Evolutionary conservation across 352 stramenopile genomes (phyloP).

Genomic region (Halophytophthora batemanensis): DNA sequence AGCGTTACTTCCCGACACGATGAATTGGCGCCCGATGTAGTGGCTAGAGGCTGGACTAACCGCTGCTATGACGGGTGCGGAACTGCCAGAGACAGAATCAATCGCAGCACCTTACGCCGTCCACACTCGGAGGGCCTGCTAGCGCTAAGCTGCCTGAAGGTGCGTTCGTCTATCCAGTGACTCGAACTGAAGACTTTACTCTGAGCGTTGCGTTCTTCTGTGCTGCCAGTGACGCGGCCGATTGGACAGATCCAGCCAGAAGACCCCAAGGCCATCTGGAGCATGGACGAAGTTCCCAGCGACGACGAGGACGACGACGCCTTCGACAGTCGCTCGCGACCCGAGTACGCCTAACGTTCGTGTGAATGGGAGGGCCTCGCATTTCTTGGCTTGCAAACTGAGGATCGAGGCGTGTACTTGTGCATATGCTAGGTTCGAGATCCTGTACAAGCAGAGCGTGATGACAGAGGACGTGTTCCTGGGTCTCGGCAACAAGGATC

Average conservation of each 20-base stretch:
- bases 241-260: constrained; percentile 67
- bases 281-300: constrained; percentile 61
- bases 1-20: background rate
- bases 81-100: constrained; percentile 6
- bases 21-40: background rate
- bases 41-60: background rate
- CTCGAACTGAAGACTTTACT: background rate
- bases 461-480: constrained; percentile 87
- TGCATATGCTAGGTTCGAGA: constrained; percentile 51
- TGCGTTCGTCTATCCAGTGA: background rate
- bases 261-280: constrained; percentile 74
- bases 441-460: constrained; percentile 85
- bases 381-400: background rate
- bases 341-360: constrained; percentile 30
- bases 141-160: constrained; percentile 26
- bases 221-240: constrained; percentile 33
- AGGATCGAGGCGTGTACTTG: background rate
- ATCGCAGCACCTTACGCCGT: constrained; percentile 24
- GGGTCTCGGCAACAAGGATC: constrained; percentile 77
- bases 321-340: constrained; percentile 50
- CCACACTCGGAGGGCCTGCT: constrained; percentile 23
- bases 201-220: background rate
- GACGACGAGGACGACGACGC: constrained; percentile 73
- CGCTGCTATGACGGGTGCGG: background rate
- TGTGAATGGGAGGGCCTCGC: background rate